Evolutionary conservation across 2,329 filamentous ascomycete species (phyloP).

Genomic region (Xylariaceae sp.): DNA sequence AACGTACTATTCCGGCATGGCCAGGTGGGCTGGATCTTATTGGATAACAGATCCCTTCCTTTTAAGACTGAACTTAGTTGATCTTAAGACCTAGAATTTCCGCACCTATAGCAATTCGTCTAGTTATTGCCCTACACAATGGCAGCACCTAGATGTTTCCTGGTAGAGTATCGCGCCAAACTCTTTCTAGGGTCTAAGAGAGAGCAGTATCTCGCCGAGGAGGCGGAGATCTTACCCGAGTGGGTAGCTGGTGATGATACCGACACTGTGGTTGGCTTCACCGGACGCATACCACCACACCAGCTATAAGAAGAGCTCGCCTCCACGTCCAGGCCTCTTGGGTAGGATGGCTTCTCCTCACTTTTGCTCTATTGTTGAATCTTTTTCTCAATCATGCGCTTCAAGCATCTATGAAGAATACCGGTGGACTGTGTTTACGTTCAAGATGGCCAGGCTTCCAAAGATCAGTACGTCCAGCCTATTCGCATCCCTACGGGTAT

Average conservation of each 20-base stretch:
- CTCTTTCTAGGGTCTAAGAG: not conserved
- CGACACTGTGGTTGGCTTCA: conserved; percentile 22
- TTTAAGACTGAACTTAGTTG: not conserved
- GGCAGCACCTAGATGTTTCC: not conserved
- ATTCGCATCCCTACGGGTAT: not conserved
- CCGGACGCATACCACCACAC: conserved; percentile 29
- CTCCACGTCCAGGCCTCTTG: conserved; percentile 18
- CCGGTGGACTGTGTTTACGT: conserved; percentile 17
- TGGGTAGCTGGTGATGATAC: not conserved
- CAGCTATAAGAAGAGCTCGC: conserved; percentile 34
- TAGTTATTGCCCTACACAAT: not conserved
- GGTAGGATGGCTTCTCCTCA: conserved; percentile 8
- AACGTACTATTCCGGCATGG: not conserved
- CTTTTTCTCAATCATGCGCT: conserved; percentile 12
- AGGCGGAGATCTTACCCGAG: conserved; percentile 10
- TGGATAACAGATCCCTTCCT: conserved; percentile 2
- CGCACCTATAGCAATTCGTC: conserved; percentile 25
- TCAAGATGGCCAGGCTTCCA: conserved; percentile 38
- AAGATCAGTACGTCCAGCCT: conserved; percentile 37
- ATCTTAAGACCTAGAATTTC: conserved; percentile 11
- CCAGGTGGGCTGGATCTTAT: conserved; percentile 6
- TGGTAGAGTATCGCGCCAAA: conserved; percentile 6
- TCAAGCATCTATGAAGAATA: conserved; percentile 17
- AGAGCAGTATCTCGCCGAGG: not conserved
- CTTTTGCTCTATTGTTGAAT: conserved; percentile 11